Base-by-base conservation (phyloP, 805 yeast genomes). In the Isabelozyma pseudorhagii region DNA sequence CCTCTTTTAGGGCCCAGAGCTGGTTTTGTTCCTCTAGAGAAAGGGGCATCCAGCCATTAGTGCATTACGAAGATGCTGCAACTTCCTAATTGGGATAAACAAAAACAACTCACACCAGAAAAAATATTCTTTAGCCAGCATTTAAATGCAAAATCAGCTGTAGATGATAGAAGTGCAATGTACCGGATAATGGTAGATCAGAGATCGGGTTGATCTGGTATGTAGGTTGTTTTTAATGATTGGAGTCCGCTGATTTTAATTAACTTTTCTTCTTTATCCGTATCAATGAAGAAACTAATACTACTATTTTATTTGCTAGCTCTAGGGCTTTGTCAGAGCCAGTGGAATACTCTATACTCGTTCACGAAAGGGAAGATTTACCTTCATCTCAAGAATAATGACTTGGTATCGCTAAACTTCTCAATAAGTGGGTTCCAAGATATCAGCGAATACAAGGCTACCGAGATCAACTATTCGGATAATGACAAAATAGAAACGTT, bases 311-410 rank as follows among this genome's bases (percentile, higher is more conserved):
- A 5, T 17, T 9, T 39, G 11, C 41, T 18, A 18, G 25, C 31
- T 7, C 14, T 41, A 27, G 40, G 11, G 29, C 40, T 15, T 10
- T 10, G 36, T 8, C 36, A 31, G 36, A 13, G n/a, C n/a, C 10
- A 9, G n/a, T 68, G 74, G 74, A 61, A 65, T 42, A 66, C 78
- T 2, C 55, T 71, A 28, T 74, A 74, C 50, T 60, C 71, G 8
- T 67, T 67, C 39, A 53, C 60, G 8, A 60, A 62, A 10, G 75
- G 74, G 2, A 61, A 59, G 47, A 56, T 69, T 8, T 74, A 71
- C 51, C 49, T 72, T 29, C 72, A 67, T 48, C 59, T 74, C 28
- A 56, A 58, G 14, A 69, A 72, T 50, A 67, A 72, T 50, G 74
- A 72, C 38, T 56, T 74, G 41, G 63, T 73, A 8, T 52, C 63